A percentile compares a stretch with the other conserved stretches of the same genome.
Evolutionary conservation across 2,329 filamentous ascomycete species (phyloP).

Genomic region (Trichoderma atroviride): DNA sequence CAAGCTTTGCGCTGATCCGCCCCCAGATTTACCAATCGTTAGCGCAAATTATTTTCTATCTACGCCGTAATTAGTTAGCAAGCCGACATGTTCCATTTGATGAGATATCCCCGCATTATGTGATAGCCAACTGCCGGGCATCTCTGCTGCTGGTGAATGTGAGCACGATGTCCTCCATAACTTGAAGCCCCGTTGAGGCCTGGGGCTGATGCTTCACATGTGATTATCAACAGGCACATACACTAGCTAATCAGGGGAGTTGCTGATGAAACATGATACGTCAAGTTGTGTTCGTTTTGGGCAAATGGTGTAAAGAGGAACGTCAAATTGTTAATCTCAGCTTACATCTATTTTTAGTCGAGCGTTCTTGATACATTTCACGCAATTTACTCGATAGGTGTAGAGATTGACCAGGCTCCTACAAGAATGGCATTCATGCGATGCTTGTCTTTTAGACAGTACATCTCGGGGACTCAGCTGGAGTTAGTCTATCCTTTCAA

Average conservation of each 20-base stretch:
- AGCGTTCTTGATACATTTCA: no score
- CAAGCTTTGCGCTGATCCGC: neutral
- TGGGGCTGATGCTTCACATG: neutral
- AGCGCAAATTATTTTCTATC: neutral
- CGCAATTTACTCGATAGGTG: no score
- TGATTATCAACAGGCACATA: neutral
- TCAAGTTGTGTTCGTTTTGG: neutral
- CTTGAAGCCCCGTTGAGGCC: neutral
- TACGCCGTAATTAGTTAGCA: neutral
- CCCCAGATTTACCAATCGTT: conserved; percentile 1
- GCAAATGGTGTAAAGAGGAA: neutral
- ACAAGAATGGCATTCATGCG: no score
- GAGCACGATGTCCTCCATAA: no score
- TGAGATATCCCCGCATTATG: neutral
- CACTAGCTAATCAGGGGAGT: neutral
- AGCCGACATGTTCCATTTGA: neutral
- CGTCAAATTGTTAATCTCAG: neutral
- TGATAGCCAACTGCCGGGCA: neutral
- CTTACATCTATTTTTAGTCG: no score
- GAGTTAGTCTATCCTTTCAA: no score
- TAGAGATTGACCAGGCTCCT: no score
- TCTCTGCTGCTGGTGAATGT: neutral
- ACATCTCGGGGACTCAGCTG: neutral
- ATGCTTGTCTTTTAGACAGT: no score
- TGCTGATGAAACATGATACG: neutral